Evolutionary conservation across 2,329 filamentous ascomycete genomes (phyloP), one percentile per base, ranked within the genome.

Genomic region (Zymoseptoria pseudotritici): DNA sequence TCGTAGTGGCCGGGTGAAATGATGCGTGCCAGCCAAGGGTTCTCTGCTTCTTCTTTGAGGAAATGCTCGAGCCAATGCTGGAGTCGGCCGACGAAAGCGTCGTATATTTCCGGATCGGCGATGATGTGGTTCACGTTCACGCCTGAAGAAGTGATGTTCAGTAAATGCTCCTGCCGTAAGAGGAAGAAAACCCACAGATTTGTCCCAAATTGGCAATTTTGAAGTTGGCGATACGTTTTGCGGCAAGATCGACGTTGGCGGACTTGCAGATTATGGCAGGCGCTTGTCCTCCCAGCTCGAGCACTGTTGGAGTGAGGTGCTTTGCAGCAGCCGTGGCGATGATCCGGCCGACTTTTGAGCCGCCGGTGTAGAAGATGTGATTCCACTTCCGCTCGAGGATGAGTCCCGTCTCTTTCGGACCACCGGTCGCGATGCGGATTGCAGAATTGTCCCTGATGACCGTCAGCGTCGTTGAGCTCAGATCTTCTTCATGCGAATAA

Each of bases 51-150:
- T 73, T 87, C 86, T 54, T 92, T 92, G 76, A 90, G 95, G 77
- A 92, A 94, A 59, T 87, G 83, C 56, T 85, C 82, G 70, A 87
- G 81, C 11, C 85, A 82, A 55, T 79, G 82, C 72, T 89, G 88
- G 70, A 96, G 81, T 68, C 88, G 52, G 84, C 83, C 80, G 63
- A 97, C 78, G 66, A 97, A 89, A 21, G 81, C 77, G 7, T 86
- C 80, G 21, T 93, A 76, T 3, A 92, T 80, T 46, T 84, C 82
- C 66, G 84, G 85, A 70, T 96, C 89, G 22, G 94, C 84, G 57
- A 96, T 81, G 54, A 89, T 85, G 75, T 95, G 96, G 79, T 97
- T 96, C 70, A 96, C 90, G 19, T 87, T 90, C 61, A 96, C 82
- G 74, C 31, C 31, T 36, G 31, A 13, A 10, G 31, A 36, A 8